These are phyloP conservation scores for Phytophthora sojae DNA, from an alignment of 352 stramenopile species.

Conservation along the genomic window DNA sequence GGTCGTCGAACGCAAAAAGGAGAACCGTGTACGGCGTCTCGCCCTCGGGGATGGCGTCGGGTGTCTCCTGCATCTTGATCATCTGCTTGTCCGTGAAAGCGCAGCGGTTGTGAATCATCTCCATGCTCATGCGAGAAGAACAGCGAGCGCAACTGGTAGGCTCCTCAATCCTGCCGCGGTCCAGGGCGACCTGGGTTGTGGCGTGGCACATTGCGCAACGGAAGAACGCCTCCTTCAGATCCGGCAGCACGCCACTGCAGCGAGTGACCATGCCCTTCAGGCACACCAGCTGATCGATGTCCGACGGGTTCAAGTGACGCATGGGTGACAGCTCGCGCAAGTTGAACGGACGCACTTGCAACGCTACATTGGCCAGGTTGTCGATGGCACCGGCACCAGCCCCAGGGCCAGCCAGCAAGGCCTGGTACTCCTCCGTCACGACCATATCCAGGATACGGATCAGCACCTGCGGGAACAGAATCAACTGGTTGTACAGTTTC, in stretches of 20 bases:
- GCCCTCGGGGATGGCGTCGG: slow-evolving; percentile 97
- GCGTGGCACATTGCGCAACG: slow-evolving; percentile 95
- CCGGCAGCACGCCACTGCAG: slow-evolving; percentile 96
- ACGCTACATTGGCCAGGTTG: slow-evolving; percentile 53
- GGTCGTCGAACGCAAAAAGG: slow-evolving; percentile 98
- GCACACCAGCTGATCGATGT: slow-evolving; percentile 98
- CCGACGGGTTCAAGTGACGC: slow-evolving; percentile 95
- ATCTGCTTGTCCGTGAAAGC: slow-evolving; percentile 99
- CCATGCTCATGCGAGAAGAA: slow-evolving; percentile 92
- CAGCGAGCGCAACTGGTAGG: slow-evolving; percentile 92
- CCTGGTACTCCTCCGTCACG: slow-evolving; percentile 91
- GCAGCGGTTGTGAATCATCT: slow-evolving; percentile 98
- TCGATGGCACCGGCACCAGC: slow-evolving; percentile 48
- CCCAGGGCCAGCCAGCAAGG: slow-evolving; percentile 43
- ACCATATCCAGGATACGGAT: slow-evolving; percentile 98
- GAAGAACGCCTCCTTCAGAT: slow-evolving; percentile 99
- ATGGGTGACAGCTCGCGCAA: slow-evolving; percentile 94
- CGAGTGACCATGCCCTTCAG: slow-evolving; percentile 99
- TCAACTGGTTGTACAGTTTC: slow-evolving; percentile 96
- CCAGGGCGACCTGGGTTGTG: slow-evolving; percentile 92
- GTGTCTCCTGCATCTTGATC: slow-evolving; percentile 98
- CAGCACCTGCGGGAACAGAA: slow-evolving; percentile 96
- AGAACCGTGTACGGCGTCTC: slow-evolving; percentile 98
- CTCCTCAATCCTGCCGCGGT: slow-evolving; percentile 97
- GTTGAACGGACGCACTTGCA: slow-evolving; percentile 98